Evolutionary conservation across 371 early-diverging fungal genomes (phyloP).

Genomic region (Nosema granulosis): DNA sequence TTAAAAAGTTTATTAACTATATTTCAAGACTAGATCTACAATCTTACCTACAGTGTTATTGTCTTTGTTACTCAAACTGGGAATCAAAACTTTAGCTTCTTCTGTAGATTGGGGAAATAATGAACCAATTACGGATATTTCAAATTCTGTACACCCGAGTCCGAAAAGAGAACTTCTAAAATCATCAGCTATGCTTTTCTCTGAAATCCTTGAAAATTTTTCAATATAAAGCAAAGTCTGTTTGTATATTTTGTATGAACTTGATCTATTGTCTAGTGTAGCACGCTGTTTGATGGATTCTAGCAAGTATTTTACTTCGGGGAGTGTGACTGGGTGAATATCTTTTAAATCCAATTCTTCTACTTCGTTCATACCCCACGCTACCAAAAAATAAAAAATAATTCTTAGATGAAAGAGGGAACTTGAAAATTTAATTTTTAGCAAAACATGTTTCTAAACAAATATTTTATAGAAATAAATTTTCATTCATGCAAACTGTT

Average conservation of each 20-base stretch:
- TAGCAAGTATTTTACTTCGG: conserved; percentile 48
- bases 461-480: not conserved
- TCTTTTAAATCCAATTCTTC: conserved; percentile 22
- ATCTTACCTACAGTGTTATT: conserved; percentile 32
- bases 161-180: conserved; percentile 39
- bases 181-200: conserved; percentile 41
- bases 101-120: conserved; percentile 59
- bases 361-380: not conserved
- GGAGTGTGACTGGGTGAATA: conserved; percentile 40
- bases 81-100: conserved; percentile 52
- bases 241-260: conserved; percentile 46
- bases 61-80: conserved; percentile 36
- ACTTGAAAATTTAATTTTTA: not conserved
- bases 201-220: conserved; percentile 49
- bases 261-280: conserved; percentile 30
- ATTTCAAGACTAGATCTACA: conserved; percentile 36
- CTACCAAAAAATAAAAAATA: not conserved
- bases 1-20: not conserved
- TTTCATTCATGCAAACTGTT: not conserved
- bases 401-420: not conserved
- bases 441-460: not conserved
- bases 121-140: conserved; percentile 47
- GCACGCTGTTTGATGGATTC: conserved; percentile 39
- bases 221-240: conserved; percentile 50
- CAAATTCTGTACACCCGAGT: conserved; percentile 41